Base-by-base conservation (phyloP, 2,329 filamentous ascomycete species). In the Gnomoniopsis smithogilvyi region DNA sequence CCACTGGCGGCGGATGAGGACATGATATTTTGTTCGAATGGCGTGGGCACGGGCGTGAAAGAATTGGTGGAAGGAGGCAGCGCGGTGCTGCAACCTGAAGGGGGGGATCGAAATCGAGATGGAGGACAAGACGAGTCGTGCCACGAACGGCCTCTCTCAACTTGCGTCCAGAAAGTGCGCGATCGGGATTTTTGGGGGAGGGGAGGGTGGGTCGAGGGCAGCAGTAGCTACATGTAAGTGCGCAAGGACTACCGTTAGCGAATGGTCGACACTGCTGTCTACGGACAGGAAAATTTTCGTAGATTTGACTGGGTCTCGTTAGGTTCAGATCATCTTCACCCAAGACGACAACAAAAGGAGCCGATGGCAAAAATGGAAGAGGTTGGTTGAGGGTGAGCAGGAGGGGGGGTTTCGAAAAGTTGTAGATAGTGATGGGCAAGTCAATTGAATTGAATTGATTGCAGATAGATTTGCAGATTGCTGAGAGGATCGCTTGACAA, bases 21-120 rank as follows among this genome's bases (percentile, higher is more conserved):
- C 60, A 62, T 62, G 33, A 46, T 60, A 36, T 53, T 53, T 19
- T 46, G 21, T 34, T 33, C 53, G 56, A 59, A 58, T 58, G 55
- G 36, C 36, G 34, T 36, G 33, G 17, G 46, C 12, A 17, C 34
- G 22, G 30, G 34, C 7, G 49, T 17, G 4, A 15, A 19, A 14
- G 30, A 26, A 36, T 19, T 10, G 15, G 55, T 11, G 19, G 50
- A 34, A 54, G 51, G 50, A 48, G 46, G 55, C 51, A 58, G 47
- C 36, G 15, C 17, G 21, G 24, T 46, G 54, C 46, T 54, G 59
- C 50, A 36, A 54, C 30, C 36, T 30, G 54, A 49, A 17, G 51
- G 43, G 24, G 26, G 45, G n/a, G 30, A 21, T 34, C 30, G 36
- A 38, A 22, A 21, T 34, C 36, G 26, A 26, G 26, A 34, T 38